Percentiles rank a stretch among this genome's conserved stretches.
Evolutionary conservation across 2,329 filamentous ascomycete species (phyloP).

Genomic region (Aureobasidium sp.): DNA sequence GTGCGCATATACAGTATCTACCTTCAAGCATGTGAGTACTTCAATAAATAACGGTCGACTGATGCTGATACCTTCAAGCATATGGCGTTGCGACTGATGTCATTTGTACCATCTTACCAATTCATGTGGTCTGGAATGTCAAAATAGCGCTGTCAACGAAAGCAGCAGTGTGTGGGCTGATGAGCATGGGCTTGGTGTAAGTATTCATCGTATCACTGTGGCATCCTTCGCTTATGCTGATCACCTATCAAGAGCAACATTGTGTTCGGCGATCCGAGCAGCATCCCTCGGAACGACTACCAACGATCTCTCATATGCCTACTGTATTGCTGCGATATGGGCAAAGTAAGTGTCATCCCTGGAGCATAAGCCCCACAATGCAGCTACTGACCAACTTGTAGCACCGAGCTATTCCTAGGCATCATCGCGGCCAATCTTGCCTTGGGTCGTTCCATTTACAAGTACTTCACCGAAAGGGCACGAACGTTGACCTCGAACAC

Average conservation of each 20-base stretch:
- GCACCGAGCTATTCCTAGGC: constrained; percentile 21
- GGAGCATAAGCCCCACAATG: no score
- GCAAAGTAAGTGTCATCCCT: neutral
- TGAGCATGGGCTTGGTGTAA: constrained; percentile 20
- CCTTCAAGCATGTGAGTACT: constrained; percentile 20
- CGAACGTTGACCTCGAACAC: neutral
- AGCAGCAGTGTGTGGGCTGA: constrained; percentile 20
- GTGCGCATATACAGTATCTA: constrained; percentile 24
- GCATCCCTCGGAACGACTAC: constrained; percentile 20
- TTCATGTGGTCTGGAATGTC: constrained; percentile 20
- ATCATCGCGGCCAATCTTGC: constrained; percentile 24
- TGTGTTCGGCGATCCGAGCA: constrained; percentile 18
- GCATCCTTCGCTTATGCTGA: constrained; percentile 6
- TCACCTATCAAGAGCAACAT: constrained; percentile 14
- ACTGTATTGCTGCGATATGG: constrained; percentile 22
- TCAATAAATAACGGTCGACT: neutral
- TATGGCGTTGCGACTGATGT: constrained; percentile 22
- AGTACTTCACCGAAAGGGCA: constrained; percentile 1
- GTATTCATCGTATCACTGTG: neutral
- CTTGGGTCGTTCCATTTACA: constrained; percentile 12
- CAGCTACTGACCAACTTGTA: neutral
- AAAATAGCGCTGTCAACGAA: constrained; percentile 19
- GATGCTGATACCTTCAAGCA: constrained; percentile 12
- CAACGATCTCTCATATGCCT: constrained; percentile 21
- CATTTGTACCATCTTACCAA: constrained; percentile 20